Conservation (phyloP, 371 early-diverging fungal genomes). For the Mortierella sp. region DNA sequence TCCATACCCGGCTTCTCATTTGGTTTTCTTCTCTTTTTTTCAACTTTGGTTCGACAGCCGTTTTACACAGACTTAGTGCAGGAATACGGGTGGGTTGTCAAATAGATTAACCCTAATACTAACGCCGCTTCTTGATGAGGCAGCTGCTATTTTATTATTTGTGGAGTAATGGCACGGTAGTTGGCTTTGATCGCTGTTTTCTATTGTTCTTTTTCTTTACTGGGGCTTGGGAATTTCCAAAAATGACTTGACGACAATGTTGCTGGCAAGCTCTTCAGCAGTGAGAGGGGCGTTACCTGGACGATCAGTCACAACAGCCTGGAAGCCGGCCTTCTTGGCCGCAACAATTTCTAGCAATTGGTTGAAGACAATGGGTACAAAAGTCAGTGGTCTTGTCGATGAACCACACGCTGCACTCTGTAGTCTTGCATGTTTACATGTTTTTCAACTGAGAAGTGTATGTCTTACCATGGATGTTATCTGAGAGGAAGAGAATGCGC, state of each 20-base stretch:
- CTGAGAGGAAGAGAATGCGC: constrained; percentile 86
- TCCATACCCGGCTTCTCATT: not conserved
- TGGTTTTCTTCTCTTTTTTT: not conserved
- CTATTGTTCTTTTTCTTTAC: not conserved
- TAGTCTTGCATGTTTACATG: too few species aligned
- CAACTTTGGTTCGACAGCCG: too few species aligned
- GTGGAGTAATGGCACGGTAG: not conserved
- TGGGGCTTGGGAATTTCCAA: constrained; percentile 48
- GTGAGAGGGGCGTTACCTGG: constrained; percentile 82
- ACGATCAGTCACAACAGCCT: constrained; percentile 79
- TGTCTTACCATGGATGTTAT: constrained; percentile 82
- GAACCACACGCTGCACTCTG: too few species aligned
- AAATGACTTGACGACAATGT: constrained; percentile 47
- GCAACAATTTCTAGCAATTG: constrained; percentile 78
- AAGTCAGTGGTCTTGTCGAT: too few species aligned
- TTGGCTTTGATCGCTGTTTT: not conserved
- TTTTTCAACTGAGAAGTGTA: too few species aligned
- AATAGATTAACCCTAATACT: not conserved
- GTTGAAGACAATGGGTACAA: not conserved
- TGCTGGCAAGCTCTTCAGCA: constrained; percentile 24
- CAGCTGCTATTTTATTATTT: not conserved
- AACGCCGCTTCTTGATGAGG: not conserved
- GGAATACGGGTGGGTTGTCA: not conserved
- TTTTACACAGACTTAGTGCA: too few species aligned
- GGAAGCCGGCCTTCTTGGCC: constrained; percentile 80